These are phyloP conservation scores for Globisporangium canariense DNA, from an alignment of 352 stramenopile genomes.

Conservation along the genomic window DNA sequence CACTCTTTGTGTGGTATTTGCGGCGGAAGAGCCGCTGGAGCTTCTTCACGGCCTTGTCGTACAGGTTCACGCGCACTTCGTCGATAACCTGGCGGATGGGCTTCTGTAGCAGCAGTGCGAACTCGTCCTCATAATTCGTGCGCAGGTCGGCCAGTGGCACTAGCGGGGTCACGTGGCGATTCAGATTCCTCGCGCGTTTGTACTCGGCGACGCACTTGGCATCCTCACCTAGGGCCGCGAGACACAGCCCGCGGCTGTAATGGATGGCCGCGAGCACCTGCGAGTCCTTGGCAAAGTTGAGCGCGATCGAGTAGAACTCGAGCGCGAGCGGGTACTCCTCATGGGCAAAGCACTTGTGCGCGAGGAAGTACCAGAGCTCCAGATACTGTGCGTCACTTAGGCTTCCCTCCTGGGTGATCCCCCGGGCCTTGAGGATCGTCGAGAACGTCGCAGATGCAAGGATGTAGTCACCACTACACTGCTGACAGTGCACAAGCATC, in stretches of 20 bases:
- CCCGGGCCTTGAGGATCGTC: slow-evolving; percentile 32
- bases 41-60: slow-evolving; percentile 53
- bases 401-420: slow-evolving; percentile 24
- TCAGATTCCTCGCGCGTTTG: slow-evolving; percentile 62
- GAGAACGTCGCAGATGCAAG: slow-evolving; percentile 48
- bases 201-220: slow-evolving; percentile 54
- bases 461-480: slow-evolving; percentile 52
- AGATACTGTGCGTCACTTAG: slow-evolving; percentile 54
- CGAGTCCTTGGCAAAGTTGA: slow-evolving; percentile 68
- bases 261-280: slow-evolving; percentile 45
- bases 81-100: slow-evolving; percentile 45
- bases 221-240: slow-evolving; percentile 44
- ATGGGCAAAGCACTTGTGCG: slow-evolving; percentile 61
- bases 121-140: slow-evolving; percentile 41
- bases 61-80: slow-evolving; percentile 55
- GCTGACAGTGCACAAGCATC: slow-evolving; percentile 69
- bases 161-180: slow-evolving; percentile 51
- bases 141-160: slow-evolving; percentile 42
- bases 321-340: slow-evolving; percentile 62
- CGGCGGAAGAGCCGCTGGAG: slow-evolving; percentile 61
- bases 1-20: slow-evolving; percentile 23
- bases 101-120: slow-evolving; percentile 41
- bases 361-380: slow-evolving; percentile 45
- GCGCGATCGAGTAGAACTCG: slow-evolving; percentile 54
- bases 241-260: slow-evolving; percentile 60